Percentiles rank a stretch among this genome's conserved stretches.
phyloP scores from a whole-genome alignment of 805 yeast species.

The Jamesozyma spencerorum region DNA sequence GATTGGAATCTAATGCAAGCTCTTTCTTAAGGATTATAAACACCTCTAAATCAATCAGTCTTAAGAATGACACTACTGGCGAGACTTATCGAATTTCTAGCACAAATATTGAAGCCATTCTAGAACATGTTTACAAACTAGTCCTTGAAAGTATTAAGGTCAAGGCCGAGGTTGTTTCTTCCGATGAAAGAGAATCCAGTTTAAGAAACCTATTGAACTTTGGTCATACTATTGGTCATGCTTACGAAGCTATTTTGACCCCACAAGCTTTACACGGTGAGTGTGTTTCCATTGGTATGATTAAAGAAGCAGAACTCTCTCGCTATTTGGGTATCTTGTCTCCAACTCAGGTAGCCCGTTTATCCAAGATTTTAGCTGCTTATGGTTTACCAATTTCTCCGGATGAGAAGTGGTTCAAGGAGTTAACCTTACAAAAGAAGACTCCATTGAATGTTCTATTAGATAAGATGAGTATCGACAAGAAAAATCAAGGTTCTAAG shows the following conservation, averaged over 20 bases:
- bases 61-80: constrained; percentile 8
- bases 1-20: constrained; percentile 71
- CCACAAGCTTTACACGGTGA: constrained; percentile 97
- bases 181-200: constrained; percentile 93
- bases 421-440: constrained; percentile 56
- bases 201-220: constrained; percentile 85
- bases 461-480: constrained; percentile 87
- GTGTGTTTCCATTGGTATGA: constrained; percentile 96
- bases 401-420: constrained; percentile 61
- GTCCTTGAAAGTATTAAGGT: constrained; percentile 82
- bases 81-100: constrained; percentile 29
- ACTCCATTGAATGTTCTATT: constrained; percentile 72
- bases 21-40: constrained; percentile 60
- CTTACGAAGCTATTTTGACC: constrained; percentile 93
- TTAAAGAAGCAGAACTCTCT: constrained; percentile 90
- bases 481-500: constrained; percentile 88
- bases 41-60: constrained; percentile 15
- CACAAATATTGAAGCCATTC: constrained; percentile 60
- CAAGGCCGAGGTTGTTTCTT: constrained; percentile 87
- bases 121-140: constrained; percentile 64
- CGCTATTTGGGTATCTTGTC: constrained; percentile 81
- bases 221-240: constrained; percentile 97
- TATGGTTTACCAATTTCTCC: constrained; percentile 79
- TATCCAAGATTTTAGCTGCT: constrained; percentile 71
- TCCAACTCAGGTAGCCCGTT: constrained; percentile 88